phyloP scores from a whole-genome alignment of 2,329 filamentous ascomycete genomes.

The Podosphaera fusca region DNA sequence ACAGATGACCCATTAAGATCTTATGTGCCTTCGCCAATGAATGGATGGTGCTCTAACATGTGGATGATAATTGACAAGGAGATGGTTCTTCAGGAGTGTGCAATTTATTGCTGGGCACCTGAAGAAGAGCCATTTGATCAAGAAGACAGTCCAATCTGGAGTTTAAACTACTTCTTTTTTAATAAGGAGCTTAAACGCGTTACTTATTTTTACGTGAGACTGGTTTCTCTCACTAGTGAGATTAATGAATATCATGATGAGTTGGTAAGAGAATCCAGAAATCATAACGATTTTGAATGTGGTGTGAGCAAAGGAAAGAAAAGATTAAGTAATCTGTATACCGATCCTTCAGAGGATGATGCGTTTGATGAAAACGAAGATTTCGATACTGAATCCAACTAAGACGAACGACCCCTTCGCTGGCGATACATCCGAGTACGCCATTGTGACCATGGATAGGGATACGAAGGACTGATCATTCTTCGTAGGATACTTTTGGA shows the following conservation, averaged over 20 bases:
- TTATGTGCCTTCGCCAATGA: slow-evolving; percentile 19
- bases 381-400: not conserved
- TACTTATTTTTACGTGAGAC: slow-evolving; percentile 78
- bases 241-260: slow-evolving; percentile 26
- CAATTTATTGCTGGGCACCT: slow-evolving; percentile 72
- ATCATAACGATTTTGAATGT: slow-evolving; percentile 18
- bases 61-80: slow-evolving; percentile 87
- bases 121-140: slow-evolving; percentile 79
- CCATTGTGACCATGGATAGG: too few relatives aligned
- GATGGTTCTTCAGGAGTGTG: slow-evolving; percentile 77
- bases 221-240: slow-evolving; percentile 54
- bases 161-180: slow-evolving; percentile 92
- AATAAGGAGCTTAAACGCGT: slow-evolving; percentile 82
- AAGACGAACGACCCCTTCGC: not conserved
- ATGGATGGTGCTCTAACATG: slow-evolving; percentile 69
- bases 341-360: not conserved
- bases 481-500: too few relatives aligned
- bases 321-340: not conserved
- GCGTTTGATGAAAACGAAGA: not conserved
- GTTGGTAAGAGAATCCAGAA: slow-evolving; percentile 11
- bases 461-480: too few relatives aligned
- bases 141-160: slow-evolving; percentile 75
- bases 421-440: too few relatives aligned
- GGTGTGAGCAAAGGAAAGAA: not conserved
- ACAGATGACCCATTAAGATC: slow-evolving; percentile 18